Percentiles rank a stretch among this genome's conserved stretches.
Conservation (phyloP, 2,329 filamentous ascomycete species). For the Colletotrichum sojae region DNA sequence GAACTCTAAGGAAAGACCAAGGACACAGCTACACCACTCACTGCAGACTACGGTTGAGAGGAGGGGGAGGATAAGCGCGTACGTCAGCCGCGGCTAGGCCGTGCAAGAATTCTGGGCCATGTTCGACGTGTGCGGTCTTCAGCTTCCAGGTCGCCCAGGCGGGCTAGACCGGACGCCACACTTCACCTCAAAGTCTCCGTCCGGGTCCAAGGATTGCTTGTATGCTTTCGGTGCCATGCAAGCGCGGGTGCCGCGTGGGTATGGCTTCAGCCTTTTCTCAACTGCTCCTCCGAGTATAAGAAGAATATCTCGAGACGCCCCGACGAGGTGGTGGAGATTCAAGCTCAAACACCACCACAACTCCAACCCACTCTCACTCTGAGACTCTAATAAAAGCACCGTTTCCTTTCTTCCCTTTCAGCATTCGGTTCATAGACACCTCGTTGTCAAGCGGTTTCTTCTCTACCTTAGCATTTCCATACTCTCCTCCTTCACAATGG, state of each 20-base stretch:
- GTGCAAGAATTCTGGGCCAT: conserved; percentile 5
- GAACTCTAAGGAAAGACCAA: not conserved
- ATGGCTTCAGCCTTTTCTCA: not conserved
- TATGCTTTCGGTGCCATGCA: conserved; percentile 12
- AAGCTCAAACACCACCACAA: not conserved
- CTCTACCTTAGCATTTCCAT: not conserved
- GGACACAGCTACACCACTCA: not conserved
- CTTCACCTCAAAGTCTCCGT: conserved; percentile 26
- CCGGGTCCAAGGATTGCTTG: not conserved
- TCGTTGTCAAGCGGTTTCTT: not conserved
- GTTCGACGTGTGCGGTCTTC: conserved; percentile 19
- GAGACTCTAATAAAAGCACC: too few species aligned
- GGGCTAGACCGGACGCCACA: conserved; percentile 27
- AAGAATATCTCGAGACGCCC: conserved; percentile 19
- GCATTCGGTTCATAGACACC: not conserved
- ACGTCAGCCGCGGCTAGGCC: conserved; percentile 19
- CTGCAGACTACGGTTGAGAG: not conserved
- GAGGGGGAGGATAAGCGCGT: not conserved
- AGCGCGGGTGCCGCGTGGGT: not conserved
- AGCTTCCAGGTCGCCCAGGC: conserved; percentile 16
- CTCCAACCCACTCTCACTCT: not conserved
- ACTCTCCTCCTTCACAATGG: conserved; percentile 26
- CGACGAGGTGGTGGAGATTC: not conserved
- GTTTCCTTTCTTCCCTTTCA: not conserved
- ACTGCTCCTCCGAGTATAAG: conserved; percentile 22